Percentiles rank a stretch among this genome's conserved stretches.
Evolutionary conservation across 371 early-diverging fungal species (phyloP).

Genomic region (Mucor irregularis): DNA sequence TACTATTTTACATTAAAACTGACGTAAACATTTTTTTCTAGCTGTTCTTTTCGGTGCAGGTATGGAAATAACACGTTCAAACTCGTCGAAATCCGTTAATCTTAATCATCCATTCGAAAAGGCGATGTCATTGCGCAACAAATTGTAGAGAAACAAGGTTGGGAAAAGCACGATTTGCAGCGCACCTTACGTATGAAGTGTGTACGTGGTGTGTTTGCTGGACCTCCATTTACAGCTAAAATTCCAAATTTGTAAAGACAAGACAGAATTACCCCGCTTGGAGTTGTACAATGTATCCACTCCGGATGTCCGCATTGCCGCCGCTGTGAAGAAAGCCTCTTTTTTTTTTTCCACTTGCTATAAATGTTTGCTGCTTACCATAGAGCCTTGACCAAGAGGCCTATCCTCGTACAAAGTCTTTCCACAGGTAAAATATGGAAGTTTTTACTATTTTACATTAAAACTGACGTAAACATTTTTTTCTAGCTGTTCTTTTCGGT

Average conservation of each 20-base stretch:
- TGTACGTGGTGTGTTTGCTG: slow-evolving; percentile 66
- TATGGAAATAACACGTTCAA: background rate
- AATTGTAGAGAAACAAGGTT: slow-evolving; percentile 50
- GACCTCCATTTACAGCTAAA: too few relatives aligned
- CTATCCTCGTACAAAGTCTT: slow-evolving; percentile 41
- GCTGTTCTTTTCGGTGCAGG: slow-evolving; percentile 68
- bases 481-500: slow-evolving; percentile 60
- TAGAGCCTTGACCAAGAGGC: slow-evolving; percentile 31
- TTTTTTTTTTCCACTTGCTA: background rate
- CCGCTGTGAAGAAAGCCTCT: background rate
- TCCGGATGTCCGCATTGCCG: background rate
- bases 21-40: slow-evolving; percentile 16
- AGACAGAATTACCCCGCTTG: too few relatives aligned
- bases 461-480: background rate
- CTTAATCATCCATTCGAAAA: slow-evolving; percentile 1
- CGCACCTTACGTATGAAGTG: slow-evolving; percentile 59
- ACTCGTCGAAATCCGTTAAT: too few relatives aligned
- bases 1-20: background rate
- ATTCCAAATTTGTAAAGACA: too few relatives aligned
- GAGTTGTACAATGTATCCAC: background rate
- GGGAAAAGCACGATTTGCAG: slow-evolving; percentile 44
- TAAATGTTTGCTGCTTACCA: slow-evolving; percentile 39
- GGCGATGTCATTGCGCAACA: slow-evolving; percentile 77
- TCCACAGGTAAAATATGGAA: slow-evolving; percentile 36
- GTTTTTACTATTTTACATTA: background rate